Evolutionary conservation across 2,329 filamentous ascomycete species (phyloP), one percentile per base, ranked within the genome.

Genomic region (Penicillium nordicum): DNA sequence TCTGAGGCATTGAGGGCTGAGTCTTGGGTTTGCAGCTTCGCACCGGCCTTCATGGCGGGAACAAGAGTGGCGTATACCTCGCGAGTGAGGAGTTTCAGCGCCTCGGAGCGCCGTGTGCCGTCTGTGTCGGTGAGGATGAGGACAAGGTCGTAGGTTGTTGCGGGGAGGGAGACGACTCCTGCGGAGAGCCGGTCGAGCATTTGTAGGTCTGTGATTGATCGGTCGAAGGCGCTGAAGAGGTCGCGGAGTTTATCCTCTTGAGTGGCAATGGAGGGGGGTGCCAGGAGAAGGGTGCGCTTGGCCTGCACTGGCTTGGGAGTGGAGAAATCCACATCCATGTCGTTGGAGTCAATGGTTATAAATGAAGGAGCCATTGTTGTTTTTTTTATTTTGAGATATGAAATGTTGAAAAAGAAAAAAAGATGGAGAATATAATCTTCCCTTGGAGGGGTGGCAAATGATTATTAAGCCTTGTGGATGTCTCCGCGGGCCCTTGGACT

Each of bases 121-220:
- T 90, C 86, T 56, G 87, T 82, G 73, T 92, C 90, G 61, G 89
- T 88, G 60, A 97, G 86, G 52, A 99, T 82, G 46, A 97, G 83
- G 42, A 97, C 84, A 42, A 89, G 77, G 72, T 95, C 90, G 79
- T 99, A 99, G 53, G 89, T 89, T 47, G 84, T 79, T 52, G 83
- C 66, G 1, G 92, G 88, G 0, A 99, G 85, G 8, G 86, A 80
- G 55, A 94, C 90, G 37, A 96, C 81, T 59, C 91, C 91, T 36
- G 89, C 84, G 2, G 89, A 86, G 40, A 99, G 84, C 50, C 94
- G 90, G 78, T 99, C 94, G 59, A 99, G 88, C 94, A 99, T 99
- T 75, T 97, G 94, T 51, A 99, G 82, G 71, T 99, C 94, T 60
- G 92, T 93, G 44, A 83, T 80, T 61, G 82, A 78, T 70, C 91